Percentiles rank a stretch among this genome's conserved stretches.
Evolutionary conservation across 2,329 filamentous ascomycete species (phyloP).

Genomic region (Periconia sp.): DNA sequence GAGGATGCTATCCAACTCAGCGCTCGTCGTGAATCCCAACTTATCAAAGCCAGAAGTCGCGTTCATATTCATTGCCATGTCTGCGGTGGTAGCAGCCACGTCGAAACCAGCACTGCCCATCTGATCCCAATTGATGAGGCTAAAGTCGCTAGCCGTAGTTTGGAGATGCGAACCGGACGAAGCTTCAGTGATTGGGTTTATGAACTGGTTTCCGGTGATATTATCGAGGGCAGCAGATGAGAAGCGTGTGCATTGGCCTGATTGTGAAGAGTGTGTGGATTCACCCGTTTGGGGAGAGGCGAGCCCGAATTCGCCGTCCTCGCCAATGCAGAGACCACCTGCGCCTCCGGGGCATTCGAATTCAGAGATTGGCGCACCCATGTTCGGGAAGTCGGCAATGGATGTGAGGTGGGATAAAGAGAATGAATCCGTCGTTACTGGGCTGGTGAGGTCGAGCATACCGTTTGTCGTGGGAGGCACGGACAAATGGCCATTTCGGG

Average conservation of each 20-base stretch:
- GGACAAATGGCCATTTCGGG: conserved; percentile 14
- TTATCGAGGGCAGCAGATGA: not conserved
- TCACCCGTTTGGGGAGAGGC: conserved; percentile 3
- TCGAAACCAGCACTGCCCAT: conserved; percentile 23
- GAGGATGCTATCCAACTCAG: not conserved
- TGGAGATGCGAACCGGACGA: conserved; percentile 9
- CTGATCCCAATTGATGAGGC: conserved; percentile 32
- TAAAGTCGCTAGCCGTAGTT: conserved; percentile 17
- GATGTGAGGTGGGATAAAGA: conserved; percentile 18
- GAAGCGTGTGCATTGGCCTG: not conserved
- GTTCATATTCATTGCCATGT: conserved; percentile 16
- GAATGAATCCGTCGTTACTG: conserved; percentile 15
- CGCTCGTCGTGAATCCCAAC: conserved; percentile 7
- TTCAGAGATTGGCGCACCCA: conserved; percentile 23
- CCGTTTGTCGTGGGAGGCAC: conserved; percentile 10
- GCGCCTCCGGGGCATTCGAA: conserved; percentile 13
- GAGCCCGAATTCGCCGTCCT: conserved; percentile 24
- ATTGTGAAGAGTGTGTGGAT: not conserved
- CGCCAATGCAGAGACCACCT: conserved; percentile 23
- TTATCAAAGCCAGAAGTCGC: conserved; percentile 12
- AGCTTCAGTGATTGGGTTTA: conserved; percentile 13
- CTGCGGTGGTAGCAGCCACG: conserved; percentile 23
- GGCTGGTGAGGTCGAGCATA: conserved; percentile 19
- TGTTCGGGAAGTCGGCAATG: conserved; percentile 9
- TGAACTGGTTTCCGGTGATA: not conserved